phyloP scores from a whole-genome alignment of 2,329 filamentous ascomycete genomes.

The Phaeosphaeria sp. region DNA sequence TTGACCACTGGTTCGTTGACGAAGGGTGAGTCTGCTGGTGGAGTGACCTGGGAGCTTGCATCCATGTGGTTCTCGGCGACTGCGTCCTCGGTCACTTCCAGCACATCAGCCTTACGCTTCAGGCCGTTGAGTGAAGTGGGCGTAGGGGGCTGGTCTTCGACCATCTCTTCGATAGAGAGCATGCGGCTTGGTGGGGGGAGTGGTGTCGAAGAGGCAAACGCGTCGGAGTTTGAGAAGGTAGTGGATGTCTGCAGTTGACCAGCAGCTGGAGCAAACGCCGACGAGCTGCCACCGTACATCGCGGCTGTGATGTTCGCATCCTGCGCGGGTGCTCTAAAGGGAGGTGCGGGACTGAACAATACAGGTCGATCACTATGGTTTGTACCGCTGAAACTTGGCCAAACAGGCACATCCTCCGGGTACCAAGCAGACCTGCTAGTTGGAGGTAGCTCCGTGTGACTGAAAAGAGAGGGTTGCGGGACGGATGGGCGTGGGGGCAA shows the following conservation, averaged over 20 bases:
- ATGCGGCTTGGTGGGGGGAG: slow-evolving; percentile 30
- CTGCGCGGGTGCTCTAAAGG: slow-evolving; percentile 8
- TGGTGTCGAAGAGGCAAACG: slow-evolving; percentile 7
- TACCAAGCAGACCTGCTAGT: slow-evolving; percentile 7
- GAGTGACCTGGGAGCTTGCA: not conserved
- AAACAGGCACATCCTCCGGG: slow-evolving; percentile 5
- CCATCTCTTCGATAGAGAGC: slow-evolving; percentile 42
- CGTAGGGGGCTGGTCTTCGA: slow-evolving; percentile 40
- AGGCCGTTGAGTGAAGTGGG: slow-evolving; percentile 33
- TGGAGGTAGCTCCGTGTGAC: not conserved
- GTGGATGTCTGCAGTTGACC: slow-evolving; percentile 29
- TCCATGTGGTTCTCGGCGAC: not conserved
- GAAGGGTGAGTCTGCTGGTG: not conserved
- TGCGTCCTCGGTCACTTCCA: slow-evolving; percentile 20
- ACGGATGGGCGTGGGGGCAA: slow-evolving; percentile 26
- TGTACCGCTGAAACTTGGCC: slow-evolving; percentile 9
- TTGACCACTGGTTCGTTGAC: not conserved
- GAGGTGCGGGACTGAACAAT: slow-evolving; percentile 13
- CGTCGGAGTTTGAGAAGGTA: slow-evolving; percentile 15
- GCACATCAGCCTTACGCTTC: slow-evolving; percentile 43
- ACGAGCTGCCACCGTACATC: not conserved
- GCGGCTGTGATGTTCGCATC: not conserved
- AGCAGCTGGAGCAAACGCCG: slow-evolving; percentile 1
- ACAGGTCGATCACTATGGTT: slow-evolving; percentile 16
- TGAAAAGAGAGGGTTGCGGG: slow-evolving; percentile 12